A percentile compares a stretch with the other conserved stretches of the same genome.
Conservation (phyloP, 2,329 filamentous ascomycete species). For the Neocucurbitaria cava region DNA sequence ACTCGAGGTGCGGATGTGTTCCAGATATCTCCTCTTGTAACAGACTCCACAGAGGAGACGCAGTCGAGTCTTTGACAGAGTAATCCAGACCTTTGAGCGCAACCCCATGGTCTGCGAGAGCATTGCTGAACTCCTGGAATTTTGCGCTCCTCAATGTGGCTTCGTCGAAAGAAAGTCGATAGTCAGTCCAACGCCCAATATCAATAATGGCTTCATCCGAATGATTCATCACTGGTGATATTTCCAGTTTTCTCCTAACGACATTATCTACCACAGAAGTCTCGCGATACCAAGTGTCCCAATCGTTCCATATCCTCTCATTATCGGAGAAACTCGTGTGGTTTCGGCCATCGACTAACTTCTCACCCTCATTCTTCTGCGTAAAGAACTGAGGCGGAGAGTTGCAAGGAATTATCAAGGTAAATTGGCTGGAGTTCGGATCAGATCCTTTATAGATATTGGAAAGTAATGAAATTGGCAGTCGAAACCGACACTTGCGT, state of each 20-base stretch:
- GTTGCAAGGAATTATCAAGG: conserved; percentile 45
- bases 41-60: conserved; percentile 30
- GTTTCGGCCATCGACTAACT: conserved; percentile 6
- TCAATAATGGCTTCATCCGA: conserved; percentile 64
- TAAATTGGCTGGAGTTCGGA: neutral
- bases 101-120: conserved; percentile 78
- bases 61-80: conserved; percentile 32
- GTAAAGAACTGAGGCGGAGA: conserved; percentile 55
- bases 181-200: conserved; percentile 70
- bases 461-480: conserved; percentile 55
- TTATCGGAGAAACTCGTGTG: conserved; percentile 23
- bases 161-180: conserved; percentile 58
- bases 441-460: conserved; percentile 45
- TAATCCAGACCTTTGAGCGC: conserved; percentile 57
- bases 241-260: conserved; percentile 19
- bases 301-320: conserved; percentile 60
- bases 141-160: conserved; percentile 36
- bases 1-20: conserved; percentile 29
- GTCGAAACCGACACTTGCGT: conserved; percentile 50
- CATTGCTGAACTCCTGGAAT: conserved; percentile 57
- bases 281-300: conserved; percentile 67
- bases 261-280: conserved; percentile 64
- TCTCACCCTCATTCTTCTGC: conserved; percentile 26
- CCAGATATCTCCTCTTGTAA: conserved; percentile 39
- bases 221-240: conserved; percentile 38